Conservation (phyloP, 306 rosid species). For the Mucuna pruriens region DNA sequence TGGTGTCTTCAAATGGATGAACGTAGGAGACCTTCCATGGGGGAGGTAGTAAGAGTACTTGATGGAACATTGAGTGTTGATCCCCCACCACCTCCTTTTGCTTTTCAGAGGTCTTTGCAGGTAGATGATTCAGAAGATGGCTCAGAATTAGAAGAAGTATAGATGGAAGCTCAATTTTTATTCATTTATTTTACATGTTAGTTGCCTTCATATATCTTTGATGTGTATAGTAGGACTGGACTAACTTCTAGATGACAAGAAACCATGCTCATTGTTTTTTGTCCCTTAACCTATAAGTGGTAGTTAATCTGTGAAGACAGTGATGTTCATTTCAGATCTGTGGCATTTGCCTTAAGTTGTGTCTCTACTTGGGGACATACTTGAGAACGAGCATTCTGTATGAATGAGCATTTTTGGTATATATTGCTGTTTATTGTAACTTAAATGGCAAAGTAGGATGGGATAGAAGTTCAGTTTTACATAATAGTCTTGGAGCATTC, state of each 20-base stretch:
- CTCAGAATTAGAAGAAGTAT: conserved; percentile 37
- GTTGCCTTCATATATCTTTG: conserved; percentile 22
- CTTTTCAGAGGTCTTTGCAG: conserved; percentile 10
- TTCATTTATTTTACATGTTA: neutral
- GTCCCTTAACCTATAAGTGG: neutral
- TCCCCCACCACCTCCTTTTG: conserved; percentile 69
- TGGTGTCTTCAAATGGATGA: conserved; percentile 79
- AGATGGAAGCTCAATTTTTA: too few relatives aligned
- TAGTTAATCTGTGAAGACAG: conserved; percentile 27
- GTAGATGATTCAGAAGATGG: conserved; percentile 44
- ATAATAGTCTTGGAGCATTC: neutral
- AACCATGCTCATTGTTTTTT: neutral
- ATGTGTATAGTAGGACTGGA: conserved; percentile 61
- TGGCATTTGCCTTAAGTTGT: neutral
- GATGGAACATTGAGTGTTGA: conserved; percentile 69
- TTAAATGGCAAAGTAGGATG: neutral
- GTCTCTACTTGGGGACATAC: neutral
- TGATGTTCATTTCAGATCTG: neutral
- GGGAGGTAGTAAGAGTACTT: conserved; percentile 68
- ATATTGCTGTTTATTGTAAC: neutral
- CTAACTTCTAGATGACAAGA: conserved; percentile 56
- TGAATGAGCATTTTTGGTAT: neutral
- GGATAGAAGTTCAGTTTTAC: neutral
- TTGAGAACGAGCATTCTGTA: neutral
- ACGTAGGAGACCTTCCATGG: conserved; percentile 66